Evolutionary conservation across 768 basidiomycete species (phyloP), one percentile per base, ranked within the genome.

Genomic region (Lepiota venenata): DNA sequence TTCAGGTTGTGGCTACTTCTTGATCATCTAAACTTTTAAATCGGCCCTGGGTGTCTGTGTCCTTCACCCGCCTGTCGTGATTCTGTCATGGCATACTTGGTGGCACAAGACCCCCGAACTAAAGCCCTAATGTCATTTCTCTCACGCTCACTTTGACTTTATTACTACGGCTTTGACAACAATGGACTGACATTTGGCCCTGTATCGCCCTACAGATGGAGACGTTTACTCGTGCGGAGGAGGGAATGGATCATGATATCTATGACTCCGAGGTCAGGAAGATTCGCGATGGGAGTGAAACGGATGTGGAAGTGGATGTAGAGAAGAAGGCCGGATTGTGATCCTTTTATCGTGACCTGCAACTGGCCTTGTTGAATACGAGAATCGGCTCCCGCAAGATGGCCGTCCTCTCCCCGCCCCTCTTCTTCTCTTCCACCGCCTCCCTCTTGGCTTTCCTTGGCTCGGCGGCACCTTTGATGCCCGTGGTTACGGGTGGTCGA

Each of bases 211-310:
- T n/a, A 36, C 47, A 78, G 76, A 79, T 79, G 77, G 77, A 79
- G 56, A 79, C 76, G 0, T 77, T 77, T 57, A 74, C 73, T 2
- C 74, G 70, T 44, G 67, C 64, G 5, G 74, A 76, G 56, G 69
- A 66, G 39, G 40, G 21, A 32, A 51, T 52, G 35, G 50, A 59
- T 14, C 59, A 60, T 25, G 62, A 63, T 27, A 47, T 59, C 21
- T 64, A 56, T 51, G 60, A 61, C 18, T 58, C 54, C 53, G 43
- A 66, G 54, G 50, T 46, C 52, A 48, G 66, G 61, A 61, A 60
- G 39, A 10, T 47, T 9, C 44, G 47, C 8, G 57, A 59, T 21
- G 67, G 60, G 18, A 67, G 69, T 60, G 66, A 71, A 22, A 68
- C 68, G 16, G 66, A 70, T 46, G 58, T 66, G 20, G 72, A 73